A percentile compares a stretch with the other conserved stretches of the same genome.
phyloP scores from a whole-genome alignment of 2,329 filamentous ascomycete species.

The Thielaviopsis ethacetica region DNA sequence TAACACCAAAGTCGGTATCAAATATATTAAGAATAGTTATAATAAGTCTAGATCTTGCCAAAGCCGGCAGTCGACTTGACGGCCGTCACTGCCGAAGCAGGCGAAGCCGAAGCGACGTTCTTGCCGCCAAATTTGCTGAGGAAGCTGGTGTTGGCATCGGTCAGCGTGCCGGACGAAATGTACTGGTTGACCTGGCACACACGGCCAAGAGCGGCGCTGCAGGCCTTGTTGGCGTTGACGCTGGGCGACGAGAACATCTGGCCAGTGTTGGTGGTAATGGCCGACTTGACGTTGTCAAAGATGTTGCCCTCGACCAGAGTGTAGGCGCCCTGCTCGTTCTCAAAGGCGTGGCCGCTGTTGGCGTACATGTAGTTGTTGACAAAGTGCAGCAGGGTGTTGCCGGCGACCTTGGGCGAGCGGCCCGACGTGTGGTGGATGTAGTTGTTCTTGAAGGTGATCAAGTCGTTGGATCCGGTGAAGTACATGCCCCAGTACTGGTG shows the following conservation, averaged over 20 bases:
- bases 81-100: not conserved
- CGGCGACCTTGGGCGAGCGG: slow-evolving; percentile 39
- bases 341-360: slow-evolving; percentile 41
- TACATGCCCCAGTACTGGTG: slow-evolving; percentile 46
- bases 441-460: slow-evolving; percentile 43
- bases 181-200: slow-evolving; percentile 34
- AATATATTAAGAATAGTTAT: too few relatives aligned
- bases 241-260: slow-evolving; percentile 20
- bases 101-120: slow-evolving; percentile 29
- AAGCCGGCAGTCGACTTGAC: slow-evolving; percentile 7
- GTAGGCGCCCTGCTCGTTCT: slow-evolving; percentile 26
- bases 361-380: slow-evolving; percentile 47
- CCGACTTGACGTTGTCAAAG: slow-evolving; percentile 35
- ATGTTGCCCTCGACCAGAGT: slow-evolving; percentile 41
- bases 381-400: slow-evolving; percentile 39
- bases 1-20: too few relatives aligned
- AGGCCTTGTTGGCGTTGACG: slow-evolving; percentile 23
- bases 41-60: slow-evolving; percentile 10
- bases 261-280: slow-evolving; percentile 22
- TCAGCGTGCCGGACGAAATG: slow-evolving; percentile 24
- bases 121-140: slow-evolving; percentile 34
- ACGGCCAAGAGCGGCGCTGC: slow-evolving; percentile 29
- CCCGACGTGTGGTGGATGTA: slow-evolving; percentile 43
- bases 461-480: slow-evolving; percentile 37
- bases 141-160: slow-evolving; percentile 29